Evolutionary conservation across 1,284 basidiomycete species (phyloP).

Genomic region (Malassezia japonica): DNA sequence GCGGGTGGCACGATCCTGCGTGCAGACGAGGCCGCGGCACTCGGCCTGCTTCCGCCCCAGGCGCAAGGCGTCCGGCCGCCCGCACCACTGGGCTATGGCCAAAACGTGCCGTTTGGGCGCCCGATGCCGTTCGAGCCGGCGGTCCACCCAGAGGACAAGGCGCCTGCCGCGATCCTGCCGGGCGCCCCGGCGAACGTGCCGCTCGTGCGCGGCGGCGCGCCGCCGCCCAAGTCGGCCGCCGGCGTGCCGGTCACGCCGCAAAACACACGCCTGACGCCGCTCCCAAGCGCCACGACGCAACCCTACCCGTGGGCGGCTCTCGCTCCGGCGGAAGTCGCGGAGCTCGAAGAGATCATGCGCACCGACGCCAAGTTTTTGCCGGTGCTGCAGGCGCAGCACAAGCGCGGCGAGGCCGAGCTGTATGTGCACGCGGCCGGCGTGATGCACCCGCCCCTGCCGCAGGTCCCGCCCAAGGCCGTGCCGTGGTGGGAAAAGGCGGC

Average conservation of each 20-base stretch:
- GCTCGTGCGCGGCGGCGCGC: slow-evolving; percentile 47
- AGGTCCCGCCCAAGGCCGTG: slow-evolving; percentile 23
- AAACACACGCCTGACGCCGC: slow-evolving; percentile 59
- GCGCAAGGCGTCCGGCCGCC: not conserved
- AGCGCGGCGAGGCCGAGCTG: slow-evolving; percentile 26
- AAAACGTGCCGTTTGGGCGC: not conserved
- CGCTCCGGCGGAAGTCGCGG: slow-evolving; percentile 51
- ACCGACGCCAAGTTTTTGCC: slow-evolving; percentile 53
- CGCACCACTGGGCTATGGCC: not conserved
- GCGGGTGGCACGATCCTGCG: slow-evolving; percentile 35
- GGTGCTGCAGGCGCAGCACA: slow-evolving; percentile 37
- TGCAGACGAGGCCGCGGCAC: slow-evolving; percentile 33
- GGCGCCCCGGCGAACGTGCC: slow-evolving; percentile 22
- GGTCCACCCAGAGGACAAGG: slow-evolving; percentile 15
- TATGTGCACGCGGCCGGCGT: slow-evolving; percentile 24
- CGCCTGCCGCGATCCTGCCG: not conserved
- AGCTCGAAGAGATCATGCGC: slow-evolving; percentile 55
- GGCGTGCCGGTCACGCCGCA: slow-evolving; percentile 55
- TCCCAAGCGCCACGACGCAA: slow-evolving; percentile 51
- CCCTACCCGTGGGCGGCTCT: slow-evolving; percentile 50
- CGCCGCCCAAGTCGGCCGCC: slow-evolving; percentile 31
- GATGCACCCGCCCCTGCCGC: slow-evolving; percentile 21
- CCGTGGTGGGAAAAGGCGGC: slow-evolving; percentile 40
- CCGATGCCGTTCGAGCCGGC: not conserved
- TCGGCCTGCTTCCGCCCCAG: slow-evolving; percentile 32